phyloP scores from a whole-genome alignment of 2,329 filamentous ascomycete species.

The Hypoxylon rubiginosum region DNA sequence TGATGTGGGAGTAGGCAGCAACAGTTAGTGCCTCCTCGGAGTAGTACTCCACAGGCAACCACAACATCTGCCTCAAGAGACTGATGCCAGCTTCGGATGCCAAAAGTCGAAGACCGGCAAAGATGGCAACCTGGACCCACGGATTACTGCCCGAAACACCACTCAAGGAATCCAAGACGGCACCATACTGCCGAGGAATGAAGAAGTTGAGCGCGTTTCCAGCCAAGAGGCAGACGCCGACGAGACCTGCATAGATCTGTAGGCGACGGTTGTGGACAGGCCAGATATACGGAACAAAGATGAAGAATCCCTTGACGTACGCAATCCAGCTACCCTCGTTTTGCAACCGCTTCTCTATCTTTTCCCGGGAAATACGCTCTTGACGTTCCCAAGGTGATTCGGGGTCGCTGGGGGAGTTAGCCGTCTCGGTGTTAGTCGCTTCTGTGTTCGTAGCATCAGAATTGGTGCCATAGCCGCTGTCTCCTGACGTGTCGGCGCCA shows the following conservation, averaged over 20 bases:
- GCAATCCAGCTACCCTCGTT: slow-evolving; percentile 82
- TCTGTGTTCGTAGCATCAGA: slow-evolving; percentile 56
- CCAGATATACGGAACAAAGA: slow-evolving; percentile 85
- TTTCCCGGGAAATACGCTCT: slow-evolving; percentile 67
- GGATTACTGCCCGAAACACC: slow-evolving; percentile 62
- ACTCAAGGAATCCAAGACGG: slow-evolving; percentile 78
- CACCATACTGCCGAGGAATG: slow-evolving; percentile 84
- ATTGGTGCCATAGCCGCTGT: slow-evolving; percentile 60
- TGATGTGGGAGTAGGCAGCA: slow-evolving; percentile 70
- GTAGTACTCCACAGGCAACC: slow-evolving; percentile 70
- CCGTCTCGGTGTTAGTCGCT: slow-evolving; percentile 50
- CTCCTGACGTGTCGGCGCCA: slow-evolving; percentile 48
- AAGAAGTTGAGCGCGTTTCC: slow-evolving; percentile 81
- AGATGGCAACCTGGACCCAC: slow-evolving; percentile 67
- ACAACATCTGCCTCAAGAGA: slow-evolving; percentile 67
- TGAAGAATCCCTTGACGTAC: slow-evolving; percentile 80
- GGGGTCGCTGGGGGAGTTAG: slow-evolving; percentile 54
- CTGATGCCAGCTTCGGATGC: slow-evolving; percentile 68
- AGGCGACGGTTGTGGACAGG: slow-evolving; percentile 75
- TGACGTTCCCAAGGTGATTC: slow-evolving; percentile 69
- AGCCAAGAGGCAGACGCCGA: slow-evolving; percentile 76
- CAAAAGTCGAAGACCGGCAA: slow-evolving; percentile 64
- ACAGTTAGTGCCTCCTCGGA: slow-evolving; percentile 66
- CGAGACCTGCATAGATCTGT: slow-evolving; percentile 76
- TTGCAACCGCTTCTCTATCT: slow-evolving; percentile 76